These are phyloP conservation scores for Neoarthrinium moseri DNA, from an alignment of 2,329 filamentous ascomycete species.

Conservation along the genomic window DNA sequence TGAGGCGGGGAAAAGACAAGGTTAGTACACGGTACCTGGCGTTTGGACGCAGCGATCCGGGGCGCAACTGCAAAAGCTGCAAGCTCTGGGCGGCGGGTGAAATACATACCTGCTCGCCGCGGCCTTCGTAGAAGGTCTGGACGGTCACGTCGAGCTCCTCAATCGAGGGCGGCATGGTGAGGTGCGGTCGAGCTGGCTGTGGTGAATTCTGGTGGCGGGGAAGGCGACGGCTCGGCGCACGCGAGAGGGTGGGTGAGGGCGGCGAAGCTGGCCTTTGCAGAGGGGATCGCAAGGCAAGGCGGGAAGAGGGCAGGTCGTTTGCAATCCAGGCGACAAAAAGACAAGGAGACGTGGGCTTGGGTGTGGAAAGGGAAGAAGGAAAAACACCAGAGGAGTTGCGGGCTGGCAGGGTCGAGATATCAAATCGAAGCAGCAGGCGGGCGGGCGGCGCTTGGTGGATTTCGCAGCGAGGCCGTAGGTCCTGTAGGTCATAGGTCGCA, in stretches of 20 bases:
- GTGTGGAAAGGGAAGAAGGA: neutral
- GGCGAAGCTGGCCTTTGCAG: neutral
- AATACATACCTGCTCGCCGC: slow-evolving; percentile 79
- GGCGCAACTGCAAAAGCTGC: neutral
- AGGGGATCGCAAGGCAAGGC: neutral
- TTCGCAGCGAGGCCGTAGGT: too few relatives aligned
- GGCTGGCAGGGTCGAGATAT: slow-evolving; percentile 3
- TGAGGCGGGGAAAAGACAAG: slow-evolving; percentile 32
- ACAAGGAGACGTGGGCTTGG: neutral
- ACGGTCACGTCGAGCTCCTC: slow-evolving; percentile 95
- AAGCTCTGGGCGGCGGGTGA: too few relatives aligned
- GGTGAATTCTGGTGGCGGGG: slow-evolving; percentile 11
- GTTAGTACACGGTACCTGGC: slow-evolving; percentile 32
- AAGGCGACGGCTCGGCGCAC: slow-evolving; percentile 17
- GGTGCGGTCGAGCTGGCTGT: slow-evolving; percentile 18
- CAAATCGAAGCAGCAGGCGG: neutral
- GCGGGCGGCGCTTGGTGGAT: slow-evolving; percentile 5
- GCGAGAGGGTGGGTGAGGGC: slow-evolving; percentile 18
- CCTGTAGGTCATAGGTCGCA: too few relatives aligned
- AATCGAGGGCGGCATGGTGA: slow-evolving; percentile 69
- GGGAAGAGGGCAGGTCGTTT: neutral
- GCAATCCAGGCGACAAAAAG: neutral
- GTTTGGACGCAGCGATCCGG: slow-evolving; percentile 9
- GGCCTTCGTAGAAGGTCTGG: slow-evolving; percentile 95
- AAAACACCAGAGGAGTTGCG: neutral